Conservation (phyloP, 164 flowering plant species). For the Annona squamosa region DNA sequence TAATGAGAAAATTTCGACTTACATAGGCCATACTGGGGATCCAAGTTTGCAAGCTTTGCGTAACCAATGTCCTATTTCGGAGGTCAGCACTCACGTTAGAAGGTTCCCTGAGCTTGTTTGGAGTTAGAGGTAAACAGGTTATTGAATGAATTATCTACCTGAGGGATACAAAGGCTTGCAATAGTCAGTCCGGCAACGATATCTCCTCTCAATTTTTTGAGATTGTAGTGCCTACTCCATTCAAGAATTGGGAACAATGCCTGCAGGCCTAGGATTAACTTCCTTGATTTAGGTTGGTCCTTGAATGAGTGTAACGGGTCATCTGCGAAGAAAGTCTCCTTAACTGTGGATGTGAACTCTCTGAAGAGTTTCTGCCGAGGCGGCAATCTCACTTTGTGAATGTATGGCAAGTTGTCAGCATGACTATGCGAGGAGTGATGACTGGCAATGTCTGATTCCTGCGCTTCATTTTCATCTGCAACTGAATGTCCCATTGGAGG, state of each 20-base stretch:
- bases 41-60: conserved; percentile 60
- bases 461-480: conserved; percentile 24
- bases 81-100: neutral
- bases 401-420: conserved; percentile 15
- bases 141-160: conserved; percentile 30
- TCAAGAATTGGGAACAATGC: conserved; percentile 63
- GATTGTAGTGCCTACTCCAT: conserved; percentile 57
- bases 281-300: conserved; percentile 50
- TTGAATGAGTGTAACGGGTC: conserved; percentile 72
- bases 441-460: conserved; percentile 34
- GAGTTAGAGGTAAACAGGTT: neutral
- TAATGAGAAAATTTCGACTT: conserved; percentile 20
- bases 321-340: conserved; percentile 68
- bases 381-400: conserved; percentile 62
- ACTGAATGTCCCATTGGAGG: conserved; percentile 26
- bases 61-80: conserved; percentile 62
- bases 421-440: conserved; percentile 27
- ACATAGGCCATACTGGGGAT: conserved; percentile 65
- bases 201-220: conserved; percentile 54
- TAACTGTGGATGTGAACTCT: conserved; percentile 40
- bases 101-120: neutral
- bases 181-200: conserved; percentile 73
- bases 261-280: conserved; percentile 50
- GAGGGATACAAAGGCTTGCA: conserved; percentile 89
- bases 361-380: conserved; percentile 45